phyloP scores from a whole-genome alignment of 257 asterid genomes.

The Nicotiana tomentosiformis region DNA sequence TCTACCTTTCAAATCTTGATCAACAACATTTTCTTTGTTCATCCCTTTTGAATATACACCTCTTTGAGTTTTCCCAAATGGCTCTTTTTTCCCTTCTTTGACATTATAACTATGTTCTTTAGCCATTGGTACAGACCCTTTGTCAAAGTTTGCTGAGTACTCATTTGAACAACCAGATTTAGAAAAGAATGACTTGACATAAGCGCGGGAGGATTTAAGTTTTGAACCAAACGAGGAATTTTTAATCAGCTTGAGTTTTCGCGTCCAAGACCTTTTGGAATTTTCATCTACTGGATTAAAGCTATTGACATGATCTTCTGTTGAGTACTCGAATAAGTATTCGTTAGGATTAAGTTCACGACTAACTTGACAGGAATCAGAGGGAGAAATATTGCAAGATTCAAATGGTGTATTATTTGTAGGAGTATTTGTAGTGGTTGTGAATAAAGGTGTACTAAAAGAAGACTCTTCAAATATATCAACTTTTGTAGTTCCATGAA shows the following conservation, averaged over 20 bases:
- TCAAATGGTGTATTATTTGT: conserved; percentile 51
- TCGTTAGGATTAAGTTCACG: conserved; percentile 48
- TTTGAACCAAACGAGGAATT: conserved; percentile 37
- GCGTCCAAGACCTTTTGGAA: conserved; percentile 42
- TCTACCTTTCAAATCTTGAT: conserved; percentile 14
- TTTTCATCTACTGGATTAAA: not conserved
- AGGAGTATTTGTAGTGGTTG: conserved; percentile 31
- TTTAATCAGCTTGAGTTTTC: conserved; percentile 39
- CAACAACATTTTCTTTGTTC: conserved; percentile 20
- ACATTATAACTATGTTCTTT: not conserved
- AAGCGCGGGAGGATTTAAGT: conserved; percentile 51
- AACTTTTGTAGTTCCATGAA: not conserved
- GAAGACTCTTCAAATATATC: conserved; percentile 27
- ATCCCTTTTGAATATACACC: conserved; percentile 8
- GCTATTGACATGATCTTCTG: no score
- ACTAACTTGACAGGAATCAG: conserved; percentile 64
- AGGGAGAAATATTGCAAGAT: conserved; percentile 64
- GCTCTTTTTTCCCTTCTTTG: conserved; percentile 9
- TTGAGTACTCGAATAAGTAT: conserved; percentile 29
- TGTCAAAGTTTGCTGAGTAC: conserved; percentile 11
- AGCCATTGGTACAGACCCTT: conserved; percentile 20
- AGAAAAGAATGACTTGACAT: conserved; percentile 55
- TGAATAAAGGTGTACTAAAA: conserved; percentile 54
- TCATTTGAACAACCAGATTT: conserved; percentile 59
- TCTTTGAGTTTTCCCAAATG: conserved; percentile 52